Evolutionary conservation across 2,329 filamentous ascomycete species (phyloP), one percentile per base, ranked within the genome.

Genomic region (Colletotrichum orchidophilum): DNA sequence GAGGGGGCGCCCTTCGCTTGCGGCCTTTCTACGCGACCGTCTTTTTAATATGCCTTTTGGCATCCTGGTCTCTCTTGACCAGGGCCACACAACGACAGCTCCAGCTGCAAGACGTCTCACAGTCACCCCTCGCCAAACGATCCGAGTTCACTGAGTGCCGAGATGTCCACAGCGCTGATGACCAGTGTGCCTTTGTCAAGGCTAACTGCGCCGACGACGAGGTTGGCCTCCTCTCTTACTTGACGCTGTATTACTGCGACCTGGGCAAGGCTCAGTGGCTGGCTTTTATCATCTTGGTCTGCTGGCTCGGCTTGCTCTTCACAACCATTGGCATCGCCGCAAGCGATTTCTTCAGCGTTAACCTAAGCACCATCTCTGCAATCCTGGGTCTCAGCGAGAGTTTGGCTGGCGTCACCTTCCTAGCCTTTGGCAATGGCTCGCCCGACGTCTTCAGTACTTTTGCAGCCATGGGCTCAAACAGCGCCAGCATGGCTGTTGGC

Each of bases 401-500:
- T 80, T 88, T 99, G 82, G 95, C 96, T 0, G 96, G 96, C 42
- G 97, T 99, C 31, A 99, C 96, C 0, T 97, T 99, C 77, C 84
- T 99, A 63, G 96, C 96, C 9, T 97, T 99, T 82, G 96, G 96
- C 74, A 99, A 99, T 84, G 96, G 96, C 63, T 98, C 96, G 73
- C 96, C 96, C 2, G 96, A 99, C 81, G 95, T 99, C 55, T 99
- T 99, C 82, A 98, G 95, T 75, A 99, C 96, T 2, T 98, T 99
- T 83, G 96, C 96, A 18, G 97, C 96, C 75, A 98, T 99, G 94
- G 92, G 92, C 77, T 97, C 95, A 27, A 94, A 98, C 78, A 98
- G 95, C 79, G 96, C 96, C n/a, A 97, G 95, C 83, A 89, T 99
- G 86, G 96, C 96, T 1, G 91, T 99, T 50, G 96, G 96, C 55